Base-by-base conservation (phyloP, 768 basidiomycete species). In the Crassisporium funariophilum region DNA sequence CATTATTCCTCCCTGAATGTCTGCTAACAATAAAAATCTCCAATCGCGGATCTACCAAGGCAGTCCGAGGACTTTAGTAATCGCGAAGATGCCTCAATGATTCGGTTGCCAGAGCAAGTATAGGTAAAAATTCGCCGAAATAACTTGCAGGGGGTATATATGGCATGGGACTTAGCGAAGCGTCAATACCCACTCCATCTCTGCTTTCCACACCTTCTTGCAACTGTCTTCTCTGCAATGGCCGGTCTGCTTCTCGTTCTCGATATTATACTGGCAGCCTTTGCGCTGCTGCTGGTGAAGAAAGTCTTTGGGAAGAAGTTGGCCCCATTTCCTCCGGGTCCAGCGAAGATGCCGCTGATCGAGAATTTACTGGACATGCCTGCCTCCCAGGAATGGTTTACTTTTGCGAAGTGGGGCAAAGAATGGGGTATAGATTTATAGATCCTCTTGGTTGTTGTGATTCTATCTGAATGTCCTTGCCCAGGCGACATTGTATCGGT, bases 281-380 rank as follows among this genome's bases (percentile, higher is more conserved):
- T 59, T 9, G 57, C 42, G 7, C 7, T 54, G 5, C n/a, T 56
- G 44, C 20, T 66, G 11, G 11, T 64, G 4, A 57, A 54, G 41
- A 51, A 50, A 40, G 23, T 61, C n/a, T 23, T 57, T 7, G 48
- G 35, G 9, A 55, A 47, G 31, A 51, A 49, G 20, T 21, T 51
- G 9, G 36, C 41, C 7, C 63, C 63, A 38, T 58, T 72, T 23
- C 78, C 78, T 20, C 78, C 78, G 0, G 78, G 78, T 2, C 78
- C 78, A 4, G 69, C 63, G 35, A 65, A 63, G 16, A 57, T 70
- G 27, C 77, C 77, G 5, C 36, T 79, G 8, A 42, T 79, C 17
- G 77, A 73, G 9, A 79, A 79, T 45, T 58, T 79, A 5, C 61
- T 76, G 2, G 76, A 78, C 44, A 74, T 79, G 73, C 78, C 78